A percentile compares a stretch with the other conserved stretches of the same genome.
Evolutionary conservation across 2,329 filamentous ascomycete species (phyloP).

Genomic region (Trichoderma sp.): DNA sequence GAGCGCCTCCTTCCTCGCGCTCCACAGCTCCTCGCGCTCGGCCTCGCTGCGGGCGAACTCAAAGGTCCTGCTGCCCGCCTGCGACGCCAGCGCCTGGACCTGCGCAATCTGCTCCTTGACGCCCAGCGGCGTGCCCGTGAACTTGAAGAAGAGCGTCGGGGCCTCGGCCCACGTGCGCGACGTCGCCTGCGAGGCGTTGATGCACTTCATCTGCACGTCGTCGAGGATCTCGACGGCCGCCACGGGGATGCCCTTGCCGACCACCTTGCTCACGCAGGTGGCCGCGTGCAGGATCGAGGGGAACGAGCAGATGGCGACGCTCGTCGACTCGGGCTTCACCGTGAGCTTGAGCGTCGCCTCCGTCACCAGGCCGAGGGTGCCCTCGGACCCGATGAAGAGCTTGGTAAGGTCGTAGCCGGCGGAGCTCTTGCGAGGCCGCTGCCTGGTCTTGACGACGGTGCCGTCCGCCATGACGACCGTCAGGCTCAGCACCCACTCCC

Average conservation of each 20-base stretch:
- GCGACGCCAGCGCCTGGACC: conserved; percentile 65
- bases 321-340: conserved; percentile 75
- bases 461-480: conserved; percentile 90
- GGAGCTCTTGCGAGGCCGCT: conserved; percentile 84
- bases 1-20: conserved; percentile 78
- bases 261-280: conserved; percentile 77
- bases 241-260: conserved; percentile 78
- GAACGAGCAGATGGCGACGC: conserved; percentile 72
- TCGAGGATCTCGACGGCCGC: conserved; percentile 93
- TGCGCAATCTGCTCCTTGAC: conserved; percentile 79
- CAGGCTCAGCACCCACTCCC: conserved; percentile 85
- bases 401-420: conserved; percentile 91
- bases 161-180: conserved; percentile 68
- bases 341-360: conserved; percentile 89
- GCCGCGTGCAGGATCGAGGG: conserved; percentile 68
- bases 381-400: conserved; percentile 88
- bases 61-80: conserved; percentile 66
- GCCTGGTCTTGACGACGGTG: conserved; percentile 84
- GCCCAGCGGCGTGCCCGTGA: conserved; percentile 67
- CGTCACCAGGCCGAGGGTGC: conserved; percentile 86
- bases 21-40: conserved; percentile 80
- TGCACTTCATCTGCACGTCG: conserved; percentile 80
- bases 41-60: conserved; percentile 72
- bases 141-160: conserved; percentile 84
- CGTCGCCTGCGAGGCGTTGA: conserved; percentile 68